Percentiles rank a stretch among this genome's conserved stretches.
Evolutionary conservation across 306 rosid genomes (phyloP).

Genomic region (Medicago ruthenica): DNA sequence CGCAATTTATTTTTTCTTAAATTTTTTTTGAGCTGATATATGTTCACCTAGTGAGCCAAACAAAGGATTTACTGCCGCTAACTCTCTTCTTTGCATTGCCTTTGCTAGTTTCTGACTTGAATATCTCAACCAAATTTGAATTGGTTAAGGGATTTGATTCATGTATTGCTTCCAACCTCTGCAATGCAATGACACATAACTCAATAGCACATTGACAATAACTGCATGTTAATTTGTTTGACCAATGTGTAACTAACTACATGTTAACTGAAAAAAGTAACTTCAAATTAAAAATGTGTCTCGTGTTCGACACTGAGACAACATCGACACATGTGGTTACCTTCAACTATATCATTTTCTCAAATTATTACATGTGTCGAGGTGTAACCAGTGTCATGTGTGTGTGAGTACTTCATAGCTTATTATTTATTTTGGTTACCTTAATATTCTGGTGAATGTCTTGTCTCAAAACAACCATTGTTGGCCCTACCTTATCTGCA

Average conservation of each 20-base stretch:
- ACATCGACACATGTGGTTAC: neutral
- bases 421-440: conserved; percentile 48
- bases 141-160: conserved; percentile 61
- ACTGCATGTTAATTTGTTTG: neutral
- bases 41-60: conserved; percentile 87
- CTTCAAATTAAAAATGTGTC: neutral
- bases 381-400: neutral
- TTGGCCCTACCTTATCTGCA: conserved; percentile 97
- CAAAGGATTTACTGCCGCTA: conserved; percentile 77
- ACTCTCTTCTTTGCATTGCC: conserved; percentile 57
- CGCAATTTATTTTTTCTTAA: neutral
- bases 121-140: conserved; percentile 79
- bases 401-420: no score
- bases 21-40: conserved; percentile 14
- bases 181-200: conserved; percentile 38
- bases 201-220: neutral
- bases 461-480: conserved; percentile 88
- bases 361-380: neutral
- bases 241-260: conserved; percentile 5
- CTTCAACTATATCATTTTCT: neutral
- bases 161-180: conserved; percentile 75
- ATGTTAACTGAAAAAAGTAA: conserved; percentile 7
- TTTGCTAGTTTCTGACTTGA: conserved; percentile 68
- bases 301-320: neutral
- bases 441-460: conserved; percentile 82